These are phyloP conservation scores for Pelargonium cotyledonis DNA, from an alignment of 441 rosid species.

Conservation along the genomic window DNA sequence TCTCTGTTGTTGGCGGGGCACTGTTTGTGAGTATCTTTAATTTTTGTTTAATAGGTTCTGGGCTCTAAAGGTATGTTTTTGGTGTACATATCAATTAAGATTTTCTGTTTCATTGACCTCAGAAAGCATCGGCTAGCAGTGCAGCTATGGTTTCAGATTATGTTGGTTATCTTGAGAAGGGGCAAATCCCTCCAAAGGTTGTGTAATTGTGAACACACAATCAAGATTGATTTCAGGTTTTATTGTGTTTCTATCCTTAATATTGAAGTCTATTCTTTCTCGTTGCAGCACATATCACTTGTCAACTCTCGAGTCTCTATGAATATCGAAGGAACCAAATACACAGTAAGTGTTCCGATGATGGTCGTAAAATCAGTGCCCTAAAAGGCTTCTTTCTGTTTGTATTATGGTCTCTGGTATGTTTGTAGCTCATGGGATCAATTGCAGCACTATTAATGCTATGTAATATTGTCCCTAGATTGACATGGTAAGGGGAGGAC, in stretches of 20 bases:
- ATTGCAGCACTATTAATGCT: conserved; percentile 2
- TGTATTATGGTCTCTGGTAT: not conserved
- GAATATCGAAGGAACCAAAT: conserved; percentile 99
- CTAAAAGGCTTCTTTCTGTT: conserved; percentile 5
- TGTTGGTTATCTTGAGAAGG: conserved; percentile 96
- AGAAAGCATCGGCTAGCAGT: conserved; percentile 98
- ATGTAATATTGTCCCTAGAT: conserved; percentile 43
- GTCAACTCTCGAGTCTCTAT: conserved; percentile 92
- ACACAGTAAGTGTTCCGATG: conserved; percentile 49
- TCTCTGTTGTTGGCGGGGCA: conserved; percentile 99
- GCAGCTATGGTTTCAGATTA: conserved; percentile 97
- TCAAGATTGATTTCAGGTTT: not conserved
- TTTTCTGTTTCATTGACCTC: conserved; percentile 26
- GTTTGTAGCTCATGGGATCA: not conserved
- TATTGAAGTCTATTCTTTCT: conserved; percentile 21
- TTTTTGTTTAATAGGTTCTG: not conserved
- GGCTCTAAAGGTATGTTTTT: conserved; percentile 1
- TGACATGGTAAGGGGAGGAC: conserved; percentile 91
- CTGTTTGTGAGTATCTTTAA: conserved; percentile 59
- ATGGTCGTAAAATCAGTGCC: conserved; percentile 15
- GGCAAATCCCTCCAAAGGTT: conserved; percentile 99
- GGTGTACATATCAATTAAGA: conserved; percentile 5
- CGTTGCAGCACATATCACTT: conserved; percentile 86
- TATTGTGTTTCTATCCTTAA: conserved; percentile 13
- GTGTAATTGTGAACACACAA: conserved; percentile 7